Conservation (phyloP, 2,329 filamentous ascomycete genomes). For the Rutstroemia sp. region DNA sequence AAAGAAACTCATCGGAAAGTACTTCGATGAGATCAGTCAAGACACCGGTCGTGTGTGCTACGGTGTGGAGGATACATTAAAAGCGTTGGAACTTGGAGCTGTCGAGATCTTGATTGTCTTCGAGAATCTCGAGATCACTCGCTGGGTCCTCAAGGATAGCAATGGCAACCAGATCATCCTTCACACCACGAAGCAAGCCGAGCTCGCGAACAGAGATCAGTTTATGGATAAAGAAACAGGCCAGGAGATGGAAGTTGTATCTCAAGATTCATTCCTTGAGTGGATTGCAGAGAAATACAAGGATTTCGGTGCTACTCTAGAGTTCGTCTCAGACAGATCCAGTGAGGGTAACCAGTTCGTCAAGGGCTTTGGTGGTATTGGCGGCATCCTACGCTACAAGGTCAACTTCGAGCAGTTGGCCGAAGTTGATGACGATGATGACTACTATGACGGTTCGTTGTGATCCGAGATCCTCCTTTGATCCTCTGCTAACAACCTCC, state of each 20-base stretch:
- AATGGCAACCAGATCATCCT: constrained; percentile 65
- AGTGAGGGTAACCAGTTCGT: constrained; percentile 99
- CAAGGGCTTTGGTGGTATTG: constrained; percentile 98
- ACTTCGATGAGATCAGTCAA: constrained; percentile 98
- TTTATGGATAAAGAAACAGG: constrained; percentile 96
- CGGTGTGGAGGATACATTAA: constrained; percentile 94
- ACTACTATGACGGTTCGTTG: constrained; percentile 69
- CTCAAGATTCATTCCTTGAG: constrained; percentile 91
- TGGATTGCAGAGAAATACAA: constrained; percentile 99
- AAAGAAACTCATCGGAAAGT: constrained; percentile 98
- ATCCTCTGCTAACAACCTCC: constrained; percentile 16
- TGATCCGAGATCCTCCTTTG: not conserved
- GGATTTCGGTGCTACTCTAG: constrained; percentile 89
- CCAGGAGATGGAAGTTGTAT: constrained; percentile 91
- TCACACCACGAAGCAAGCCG: constrained; percentile 83
- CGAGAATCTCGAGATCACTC: constrained; percentile 91
- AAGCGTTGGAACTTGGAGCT: constrained; percentile 91
- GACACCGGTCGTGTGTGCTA: constrained; percentile 97
- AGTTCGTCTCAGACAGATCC: constrained; percentile 96
- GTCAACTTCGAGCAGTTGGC: constrained; percentile 99
- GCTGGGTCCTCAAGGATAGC: constrained; percentile 81
- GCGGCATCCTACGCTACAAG: constrained; percentile 96
- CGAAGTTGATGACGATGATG: constrained; percentile 83
- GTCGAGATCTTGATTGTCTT: constrained; percentile 93
- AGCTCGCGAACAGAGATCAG: constrained; percentile 63